Conservation (phyloP, 2,329 filamentous ascomycete species). For the Fusarium longipes region DNA sequence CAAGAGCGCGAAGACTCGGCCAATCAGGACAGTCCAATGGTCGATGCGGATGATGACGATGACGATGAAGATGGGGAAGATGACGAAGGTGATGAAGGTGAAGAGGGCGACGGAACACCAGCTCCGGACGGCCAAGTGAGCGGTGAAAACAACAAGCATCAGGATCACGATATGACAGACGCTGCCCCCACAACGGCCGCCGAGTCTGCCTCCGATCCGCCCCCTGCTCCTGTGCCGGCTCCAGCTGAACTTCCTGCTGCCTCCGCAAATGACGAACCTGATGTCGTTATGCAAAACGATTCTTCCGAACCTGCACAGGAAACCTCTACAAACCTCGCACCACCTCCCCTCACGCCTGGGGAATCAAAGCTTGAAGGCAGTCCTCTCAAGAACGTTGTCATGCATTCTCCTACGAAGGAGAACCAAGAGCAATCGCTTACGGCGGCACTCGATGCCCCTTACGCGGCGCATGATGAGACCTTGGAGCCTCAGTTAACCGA, state of each 20-base stretch:
- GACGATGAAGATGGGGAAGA: slow-evolving; percentile 62
- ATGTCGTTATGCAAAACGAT: slow-evolving; percentile 44
- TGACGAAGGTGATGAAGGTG: slow-evolving; percentile 61
- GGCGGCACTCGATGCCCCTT: slow-evolving; percentile 8
- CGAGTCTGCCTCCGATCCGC: slow-evolving; percentile 31
- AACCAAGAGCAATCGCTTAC: slow-evolving; percentile 21
- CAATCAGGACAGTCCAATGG: slow-evolving; percentile 65
- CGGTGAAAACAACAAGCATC: slow-evolving; percentile 46
- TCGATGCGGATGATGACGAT: slow-evolving; percentile 62
- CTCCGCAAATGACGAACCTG: slow-evolving; percentile 38
- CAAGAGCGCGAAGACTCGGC: slow-evolving; percentile 58
- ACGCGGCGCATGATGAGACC: background rate
- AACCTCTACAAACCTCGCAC: slow-evolving; percentile 49
- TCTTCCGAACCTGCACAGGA: slow-evolving; percentile 40
- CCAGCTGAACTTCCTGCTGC: slow-evolving; percentile 2
- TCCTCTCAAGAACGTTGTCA: slow-evolving; percentile 63
- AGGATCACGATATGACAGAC: slow-evolving; percentile 56
- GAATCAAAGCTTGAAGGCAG: slow-evolving; percentile 60
- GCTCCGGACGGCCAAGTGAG: slow-evolving; percentile 46
- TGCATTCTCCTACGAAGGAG: slow-evolving; percentile 59
- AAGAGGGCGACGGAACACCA: slow-evolving; percentile 56
- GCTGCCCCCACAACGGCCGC: slow-evolving; percentile 44
- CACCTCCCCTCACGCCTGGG: slow-evolving; percentile 45
- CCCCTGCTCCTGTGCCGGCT: slow-evolving; percentile 9
- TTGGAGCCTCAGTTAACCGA: slow-evolving; percentile 12